Conservation (phyloP, 805 yeast genomes). For the Cyberlindnera maritima region DNA sequence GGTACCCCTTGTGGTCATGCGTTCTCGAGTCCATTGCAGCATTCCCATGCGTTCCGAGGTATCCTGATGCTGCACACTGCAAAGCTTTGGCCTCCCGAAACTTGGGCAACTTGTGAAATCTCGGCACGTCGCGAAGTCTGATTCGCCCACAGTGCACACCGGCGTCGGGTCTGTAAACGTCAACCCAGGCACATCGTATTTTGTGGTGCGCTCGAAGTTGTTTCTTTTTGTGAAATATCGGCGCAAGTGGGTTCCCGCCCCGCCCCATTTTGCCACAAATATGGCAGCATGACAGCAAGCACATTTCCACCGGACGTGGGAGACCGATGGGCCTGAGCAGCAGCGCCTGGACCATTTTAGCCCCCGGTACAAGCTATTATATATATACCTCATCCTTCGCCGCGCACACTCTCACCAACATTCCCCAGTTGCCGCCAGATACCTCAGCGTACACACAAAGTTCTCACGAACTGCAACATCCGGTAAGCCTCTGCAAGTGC, state of each 20-base stretch:
- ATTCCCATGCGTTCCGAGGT: neutral
- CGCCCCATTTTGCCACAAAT: neutral
- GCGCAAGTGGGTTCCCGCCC: neutral
- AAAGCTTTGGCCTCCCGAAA: neutral
- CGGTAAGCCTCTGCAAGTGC: slow-evolving; percentile 9
- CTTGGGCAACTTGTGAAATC: slow-evolving; percentile 1
- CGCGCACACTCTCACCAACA: neutral
- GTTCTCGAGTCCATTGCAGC: neutral
- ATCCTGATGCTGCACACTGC: neutral
- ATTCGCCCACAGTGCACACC: neutral
- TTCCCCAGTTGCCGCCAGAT: slow-evolving; percentile 1
- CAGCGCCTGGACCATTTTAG: too few species aligned
- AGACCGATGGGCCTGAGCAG: neutral
- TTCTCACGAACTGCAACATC: slow-evolving; percentile 5
- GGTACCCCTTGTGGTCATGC: slow-evolving; percentile 3
- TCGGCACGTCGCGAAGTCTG: neutral
- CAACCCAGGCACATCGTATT: slow-evolving; percentile 12
- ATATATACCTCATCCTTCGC: neutral
- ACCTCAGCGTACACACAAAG: slow-evolving; percentile 3
- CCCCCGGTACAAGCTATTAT: too few species aligned
- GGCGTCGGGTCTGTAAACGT: slow-evolving; percentile 4
- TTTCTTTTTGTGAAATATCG: slow-evolving; percentile 7
- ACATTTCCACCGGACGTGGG: neutral
- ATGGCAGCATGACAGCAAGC: slow-evolving; percentile 1
- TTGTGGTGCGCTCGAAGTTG: neutral